Evolutionary conservation across 225 moss, liverwort and hornwort genomes (phyloP).

Genomic region (Pseudoscleropodium purum): DNA sequence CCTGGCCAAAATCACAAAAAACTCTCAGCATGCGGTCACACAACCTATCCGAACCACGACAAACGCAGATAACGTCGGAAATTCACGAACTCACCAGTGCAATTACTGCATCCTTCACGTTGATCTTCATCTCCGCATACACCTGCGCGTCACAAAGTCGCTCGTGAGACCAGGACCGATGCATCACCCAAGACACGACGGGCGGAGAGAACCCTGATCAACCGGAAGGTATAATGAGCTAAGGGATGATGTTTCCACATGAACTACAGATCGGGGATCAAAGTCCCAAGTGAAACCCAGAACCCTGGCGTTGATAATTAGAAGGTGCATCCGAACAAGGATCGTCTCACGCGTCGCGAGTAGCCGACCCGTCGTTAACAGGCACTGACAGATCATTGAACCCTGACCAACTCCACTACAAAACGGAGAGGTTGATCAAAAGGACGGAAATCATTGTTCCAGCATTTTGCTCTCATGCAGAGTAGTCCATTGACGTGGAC

Average conservation of each 20-base stretch:
- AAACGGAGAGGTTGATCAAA: not conserved
- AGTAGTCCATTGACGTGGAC: not conserved
- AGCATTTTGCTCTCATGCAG: not conserved
- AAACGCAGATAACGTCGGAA: not conserved
- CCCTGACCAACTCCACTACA: too few species aligned
- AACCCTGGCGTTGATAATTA: not conserved
- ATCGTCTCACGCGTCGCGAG: not conserved
- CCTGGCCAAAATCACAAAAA: slow-evolving; percentile 2
- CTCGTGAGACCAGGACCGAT: not conserved
- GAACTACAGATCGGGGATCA: not conserved
- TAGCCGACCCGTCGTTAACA: not conserved
- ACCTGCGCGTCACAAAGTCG: slow-evolving; percentile 30
- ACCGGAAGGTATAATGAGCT: not conserved
- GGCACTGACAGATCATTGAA: not conserved
- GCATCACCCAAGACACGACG: not conserved
- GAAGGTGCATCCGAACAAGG: not conserved
- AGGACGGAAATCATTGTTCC: not conserved
- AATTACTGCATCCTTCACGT: slow-evolving; percentile 94
- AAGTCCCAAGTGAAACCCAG: too few species aligned
- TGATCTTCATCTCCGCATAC: slow-evolving; percentile 92
- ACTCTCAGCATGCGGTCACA: not conserved
- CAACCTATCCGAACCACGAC: not conserved
- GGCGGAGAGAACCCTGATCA: not conserved
- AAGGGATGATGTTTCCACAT: too few species aligned
- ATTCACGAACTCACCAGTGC: slow-evolving; percentile 46